Evolutionary conservation across 177 flowering plant species (phyloP).

Genomic region (Vitis hybrid): DNA sequence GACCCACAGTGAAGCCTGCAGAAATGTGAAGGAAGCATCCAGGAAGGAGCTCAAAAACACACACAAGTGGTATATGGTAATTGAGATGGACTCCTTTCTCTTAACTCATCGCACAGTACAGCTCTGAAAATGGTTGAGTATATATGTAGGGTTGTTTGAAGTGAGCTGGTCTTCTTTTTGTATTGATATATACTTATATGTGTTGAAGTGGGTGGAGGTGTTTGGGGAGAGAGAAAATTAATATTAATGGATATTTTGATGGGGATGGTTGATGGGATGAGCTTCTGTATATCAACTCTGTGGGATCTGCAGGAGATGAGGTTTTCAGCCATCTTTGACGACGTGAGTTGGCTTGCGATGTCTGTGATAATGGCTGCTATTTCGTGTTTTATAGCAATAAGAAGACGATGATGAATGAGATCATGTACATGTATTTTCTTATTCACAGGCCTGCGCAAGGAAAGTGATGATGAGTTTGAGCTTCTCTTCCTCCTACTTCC

Average conservation of each 20-base stretch:
- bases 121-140: background rate
- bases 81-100: no score
- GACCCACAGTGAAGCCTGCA: no score
- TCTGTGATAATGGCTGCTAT: conserved; percentile 20
- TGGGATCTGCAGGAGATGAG: conserved; percentile 47
- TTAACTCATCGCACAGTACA: background rate
- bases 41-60: conserved; percentile 7
- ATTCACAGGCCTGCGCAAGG: no score
- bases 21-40: conserved; percentile 14
- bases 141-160: background rate
- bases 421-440: background rate
- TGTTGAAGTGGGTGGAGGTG: background rate
- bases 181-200: background rate
- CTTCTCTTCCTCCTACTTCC: no score
- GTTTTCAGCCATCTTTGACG: conserved; percentile 28
- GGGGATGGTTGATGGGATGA: conserved; percentile 22
- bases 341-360: conserved; percentile 7
- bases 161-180: background rate
- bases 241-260: conserved; percentile 22
- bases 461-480: no score
- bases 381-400: conserved; percentile 19
- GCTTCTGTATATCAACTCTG: conserved; percentile 19
- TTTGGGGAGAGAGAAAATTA: background rate
- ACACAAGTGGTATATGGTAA: no score
- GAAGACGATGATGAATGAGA: conserved; percentile 5